Conservation (phyloP, 441 rosid species). For the Kokia cookei region DNA sequence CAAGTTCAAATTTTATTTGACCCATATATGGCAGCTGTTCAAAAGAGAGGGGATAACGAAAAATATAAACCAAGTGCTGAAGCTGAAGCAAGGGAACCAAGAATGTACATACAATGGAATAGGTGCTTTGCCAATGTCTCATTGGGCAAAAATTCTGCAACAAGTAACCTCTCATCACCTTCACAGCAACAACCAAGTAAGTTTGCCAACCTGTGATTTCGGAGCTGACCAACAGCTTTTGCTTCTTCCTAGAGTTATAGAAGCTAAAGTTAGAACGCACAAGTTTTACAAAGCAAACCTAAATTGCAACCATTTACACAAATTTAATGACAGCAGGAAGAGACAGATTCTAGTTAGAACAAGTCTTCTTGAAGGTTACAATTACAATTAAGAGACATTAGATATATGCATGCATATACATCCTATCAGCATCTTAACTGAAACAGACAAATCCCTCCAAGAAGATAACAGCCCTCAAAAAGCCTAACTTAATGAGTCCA, state of each 20-base stretch:
- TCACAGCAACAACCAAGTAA: slow-evolving; percentile 68
- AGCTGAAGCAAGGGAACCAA: background rate
- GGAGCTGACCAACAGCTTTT: slow-evolving; percentile 61
- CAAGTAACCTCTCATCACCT: slow-evolving; percentile 69
- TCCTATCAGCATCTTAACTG: background rate
- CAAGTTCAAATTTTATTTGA: background rate
- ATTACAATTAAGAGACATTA: background rate
- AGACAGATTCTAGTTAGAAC: background rate
- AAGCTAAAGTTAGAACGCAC: slow-evolving; percentile 2
- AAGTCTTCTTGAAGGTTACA: background rate
- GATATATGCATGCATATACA: background rate
- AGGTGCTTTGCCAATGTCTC: slow-evolving; percentile 73
- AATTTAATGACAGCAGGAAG: background rate
- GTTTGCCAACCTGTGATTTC: slow-evolving; percentile 54
- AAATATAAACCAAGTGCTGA: background rate
- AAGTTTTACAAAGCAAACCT: background rate
- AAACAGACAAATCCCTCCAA: background rate
- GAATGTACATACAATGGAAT: slow-evolving; percentile 49
- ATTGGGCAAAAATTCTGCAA: slow-evolving; percentile 62
- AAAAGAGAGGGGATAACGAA: background rate
- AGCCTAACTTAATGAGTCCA: background rate
- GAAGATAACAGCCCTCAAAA: background rate
- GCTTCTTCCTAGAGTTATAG: slow-evolving; percentile 52
- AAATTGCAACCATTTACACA: background rate
- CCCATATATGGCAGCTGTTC: background rate